Percentiles rank a stretch among this genome's conserved stretches.
These are phyloP conservation scores for Aspergillus sp. DNA, from an alignment of 2,329 filamentous ascomycete species.

Conservation along the genomic window DNA sequence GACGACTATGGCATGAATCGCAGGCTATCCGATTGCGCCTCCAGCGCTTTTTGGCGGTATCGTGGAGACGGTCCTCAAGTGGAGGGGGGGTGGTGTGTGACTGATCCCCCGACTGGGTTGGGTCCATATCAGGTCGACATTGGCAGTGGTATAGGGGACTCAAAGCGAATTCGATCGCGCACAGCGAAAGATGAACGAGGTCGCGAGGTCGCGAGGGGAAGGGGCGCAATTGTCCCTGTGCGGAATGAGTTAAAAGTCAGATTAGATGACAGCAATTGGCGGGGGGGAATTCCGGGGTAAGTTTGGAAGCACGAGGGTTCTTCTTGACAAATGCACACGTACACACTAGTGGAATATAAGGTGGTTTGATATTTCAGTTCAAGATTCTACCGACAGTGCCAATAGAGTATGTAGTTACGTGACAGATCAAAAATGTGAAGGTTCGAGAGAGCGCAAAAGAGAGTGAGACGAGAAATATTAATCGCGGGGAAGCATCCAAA, in stretches of 20 bases:
- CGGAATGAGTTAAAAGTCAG: too few species aligned
- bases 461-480: not conserved
- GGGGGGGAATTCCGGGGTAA: not conserved
- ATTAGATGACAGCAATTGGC: not conserved
- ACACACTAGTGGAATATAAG: too few species aligned
- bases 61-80: constrained; percentile 8
- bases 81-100: constrained; percentile 10
- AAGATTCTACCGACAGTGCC: too few species aligned
- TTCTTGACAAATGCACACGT: too few species aligned
- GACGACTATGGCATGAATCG: constrained; percentile 88
- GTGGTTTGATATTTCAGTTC: too few species aligned
- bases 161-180: not conserved
- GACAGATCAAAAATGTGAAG: not conserved
- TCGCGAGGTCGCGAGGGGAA: too few species aligned
- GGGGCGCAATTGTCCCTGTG: too few species aligned
- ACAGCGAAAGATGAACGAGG: too few species aligned
- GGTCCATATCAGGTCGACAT: constrained; percentile 27
- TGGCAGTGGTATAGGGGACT: constrained; percentile 3
- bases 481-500: constrained; percentile 2
- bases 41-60: constrained; percentile 28
- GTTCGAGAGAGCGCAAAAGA: not conserved
- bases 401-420: too few species aligned
- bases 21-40: constrained; percentile 52
- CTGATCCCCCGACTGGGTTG: constrained; percentile 21
- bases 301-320: not conserved